These are phyloP conservation scores for Podospora didyma DNA, from an alignment of 495 filamentous ascomycete species.

Conservation along the genomic window DNA sequence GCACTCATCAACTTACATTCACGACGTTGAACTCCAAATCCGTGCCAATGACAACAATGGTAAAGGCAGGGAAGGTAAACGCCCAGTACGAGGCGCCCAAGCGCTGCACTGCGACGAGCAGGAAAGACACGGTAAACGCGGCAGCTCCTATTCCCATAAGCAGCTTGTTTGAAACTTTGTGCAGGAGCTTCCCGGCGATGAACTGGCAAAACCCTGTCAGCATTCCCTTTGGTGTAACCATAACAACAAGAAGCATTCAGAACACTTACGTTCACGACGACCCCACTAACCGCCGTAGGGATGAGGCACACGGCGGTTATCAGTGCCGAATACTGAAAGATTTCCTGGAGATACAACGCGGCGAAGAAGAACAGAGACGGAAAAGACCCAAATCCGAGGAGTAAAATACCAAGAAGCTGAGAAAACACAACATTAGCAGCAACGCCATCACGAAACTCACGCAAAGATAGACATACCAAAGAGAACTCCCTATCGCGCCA, in stretches of 20 bases:
- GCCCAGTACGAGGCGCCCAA: slow-evolving; percentile 3
- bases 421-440: background rate
- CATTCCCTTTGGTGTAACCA: background rate
- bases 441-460: background rate
- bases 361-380: slow-evolving; percentile 5
- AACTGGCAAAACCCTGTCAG: background rate
- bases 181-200: background rate
- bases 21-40: slow-evolving; percentile 5
- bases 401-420: background rate
- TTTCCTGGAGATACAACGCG: slow-evolving; percentile 2
- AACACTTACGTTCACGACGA: slow-evolving; percentile 1
- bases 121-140: slow-evolving; percentile 1
- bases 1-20: background rate
- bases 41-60: slow-evolving; percentile 1
- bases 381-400: slow-evolving; percentile 2
- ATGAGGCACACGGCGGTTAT: slow-evolving; percentile 2
- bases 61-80: slow-evolving; percentile 3
- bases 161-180: slow-evolving; percentile 7
- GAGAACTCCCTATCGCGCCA: slow-evolving; percentile 1
- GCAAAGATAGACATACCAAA: background rate
- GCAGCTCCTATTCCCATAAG: slow-evolving; percentile 1
- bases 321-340: slow-evolving; percentile 2
- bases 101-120: slow-evolving; percentile 1
- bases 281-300: background rate
- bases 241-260: background rate